A percentile compares a stretch with the other conserved stretches of the same genome.
Conservation (phyloP, 371 early-diverging fungal genomes). For the Saksenaea vasiformis region DNA sequence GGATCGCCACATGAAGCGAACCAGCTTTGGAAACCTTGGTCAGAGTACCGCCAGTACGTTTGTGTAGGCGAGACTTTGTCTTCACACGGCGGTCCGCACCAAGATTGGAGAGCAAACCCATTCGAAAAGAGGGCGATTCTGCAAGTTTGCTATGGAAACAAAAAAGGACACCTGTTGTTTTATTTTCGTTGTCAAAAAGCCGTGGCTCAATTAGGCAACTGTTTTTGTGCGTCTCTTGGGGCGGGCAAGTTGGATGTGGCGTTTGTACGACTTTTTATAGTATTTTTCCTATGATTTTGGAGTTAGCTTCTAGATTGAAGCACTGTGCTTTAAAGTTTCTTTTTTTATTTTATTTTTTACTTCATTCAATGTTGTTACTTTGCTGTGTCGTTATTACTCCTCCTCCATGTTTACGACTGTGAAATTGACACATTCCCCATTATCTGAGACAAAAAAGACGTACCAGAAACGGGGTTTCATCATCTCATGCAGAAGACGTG, state of each 20-base stretch:
- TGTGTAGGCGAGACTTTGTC: conserved; percentile 1
- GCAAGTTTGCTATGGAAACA: background rate
- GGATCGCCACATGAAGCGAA: conserved; percentile 1
- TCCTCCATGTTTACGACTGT: too few species aligned
- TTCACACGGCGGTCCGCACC: conserved; percentile 14
- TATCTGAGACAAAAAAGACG: too few species aligned
- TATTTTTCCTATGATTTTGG: too few species aligned
- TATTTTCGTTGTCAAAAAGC: background rate
- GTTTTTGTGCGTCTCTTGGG: background rate
- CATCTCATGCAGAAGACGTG: too few species aligned
- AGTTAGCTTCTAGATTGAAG: too few species aligned
- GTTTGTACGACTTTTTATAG: background rate
- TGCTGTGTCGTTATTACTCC: too few species aligned
- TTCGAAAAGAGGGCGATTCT: background rate
- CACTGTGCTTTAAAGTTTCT: too few species aligned
- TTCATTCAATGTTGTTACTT: too few species aligned
- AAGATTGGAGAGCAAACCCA: conserved; percentile 18
- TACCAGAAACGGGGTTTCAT: too few species aligned
- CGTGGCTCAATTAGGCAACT: background rate
- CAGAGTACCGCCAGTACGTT: conserved; percentile 1
- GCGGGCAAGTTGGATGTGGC: background rate
- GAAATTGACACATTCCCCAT: too few species aligned
- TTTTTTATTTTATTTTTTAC: too few species aligned
- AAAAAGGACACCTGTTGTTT: background rate
- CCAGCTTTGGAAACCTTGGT: background rate